phyloP scores from a whole-genome alignment of 192 early-diverging fungal species.

The Coemansia biformis region DNA sequence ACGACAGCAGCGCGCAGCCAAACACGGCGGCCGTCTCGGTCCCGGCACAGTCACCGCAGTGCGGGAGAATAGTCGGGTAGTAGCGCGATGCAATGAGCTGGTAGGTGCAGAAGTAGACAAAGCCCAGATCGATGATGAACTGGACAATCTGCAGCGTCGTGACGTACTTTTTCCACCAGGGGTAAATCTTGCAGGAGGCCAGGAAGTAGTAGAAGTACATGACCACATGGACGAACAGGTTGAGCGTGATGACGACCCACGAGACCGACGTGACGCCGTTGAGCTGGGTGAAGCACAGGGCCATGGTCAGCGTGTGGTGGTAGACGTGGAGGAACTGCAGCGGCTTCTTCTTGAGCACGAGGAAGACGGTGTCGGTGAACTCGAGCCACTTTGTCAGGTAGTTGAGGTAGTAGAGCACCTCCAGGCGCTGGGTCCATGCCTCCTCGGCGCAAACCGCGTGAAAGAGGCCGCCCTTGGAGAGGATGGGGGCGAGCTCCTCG shows the following conservation, averaged over 20 bases:
- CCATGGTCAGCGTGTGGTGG: slow-evolving; percentile 89
- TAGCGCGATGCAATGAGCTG: slow-evolving; percentile 69
- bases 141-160: slow-evolving; percentile 92
- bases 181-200: slow-evolving; percentile 66
- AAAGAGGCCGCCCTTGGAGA: slow-evolving; percentile 64
- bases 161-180: slow-evolving; percentile 92
- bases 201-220: slow-evolving; percentile 94
- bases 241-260: slow-evolving; percentile 58
- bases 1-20: slow-evolving; percentile 71
- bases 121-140: slow-evolving; percentile 79
- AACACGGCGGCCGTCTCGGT: slow-evolving; percentile 69
- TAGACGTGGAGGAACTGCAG: slow-evolving; percentile 91
- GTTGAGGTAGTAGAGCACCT: slow-evolving; percentile 86
- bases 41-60: slow-evolving; percentile 70
- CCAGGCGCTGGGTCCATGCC: slow-evolving; percentile 73
- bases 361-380: slow-evolving; percentile 81
- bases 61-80: slow-evolving; percentile 65
- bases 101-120: slow-evolving; percentile 83
- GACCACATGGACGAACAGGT: slow-evolving; percentile 84
- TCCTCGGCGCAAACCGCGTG: slow-evolving; percentile 62
- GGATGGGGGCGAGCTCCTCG: slow-evolving; percentile 70
- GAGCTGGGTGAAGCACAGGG: slow-evolving; percentile 80
- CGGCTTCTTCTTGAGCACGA: slow-evolving; percentile 79
- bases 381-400: slow-evolving; percentile 93
- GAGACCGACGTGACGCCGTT: slow-evolving; percentile 67